Percentiles rank a stretch among this genome's conserved stretches.
Conservation (phyloP, 1,284 basidiomycete genomes). For the Sporisorium graminicola region DNA sequence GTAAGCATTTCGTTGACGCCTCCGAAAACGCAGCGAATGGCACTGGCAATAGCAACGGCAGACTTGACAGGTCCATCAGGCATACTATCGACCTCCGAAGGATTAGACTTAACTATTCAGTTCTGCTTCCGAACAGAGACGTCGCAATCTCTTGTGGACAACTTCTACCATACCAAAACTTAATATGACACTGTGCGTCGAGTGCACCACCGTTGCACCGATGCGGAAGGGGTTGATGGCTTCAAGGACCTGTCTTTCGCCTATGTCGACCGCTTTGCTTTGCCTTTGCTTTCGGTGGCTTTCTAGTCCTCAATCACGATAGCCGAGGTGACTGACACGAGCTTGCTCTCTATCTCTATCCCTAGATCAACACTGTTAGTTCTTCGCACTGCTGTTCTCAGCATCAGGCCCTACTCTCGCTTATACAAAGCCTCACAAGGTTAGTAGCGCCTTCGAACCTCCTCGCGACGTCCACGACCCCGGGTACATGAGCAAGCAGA, state of each 20-base stretch:
- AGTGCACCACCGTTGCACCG: neutral
- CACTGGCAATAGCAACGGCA: slow-evolving; percentile 4
- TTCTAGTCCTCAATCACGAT: neutral
- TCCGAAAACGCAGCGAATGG: neutral
- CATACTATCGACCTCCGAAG: slow-evolving; percentile 14
- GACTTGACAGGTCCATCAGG: neutral
- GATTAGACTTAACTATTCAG: slow-evolving; percentile 51
- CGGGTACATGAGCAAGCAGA: slow-evolving; percentile 1
- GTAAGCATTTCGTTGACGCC: slow-evolving; percentile 17
- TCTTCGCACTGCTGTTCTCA: neutral
- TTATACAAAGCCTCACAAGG: neutral
- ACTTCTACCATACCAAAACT: slow-evolving; percentile 53
- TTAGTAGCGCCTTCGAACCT: slow-evolving; percentile 17
- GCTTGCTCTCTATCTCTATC: neutral
- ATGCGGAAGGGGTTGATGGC: slow-evolving; percentile 11
- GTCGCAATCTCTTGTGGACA: slow-evolving; percentile 61
- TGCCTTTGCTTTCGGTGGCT: neutral
- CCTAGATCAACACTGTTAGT: neutral
- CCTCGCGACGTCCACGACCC: neutral
- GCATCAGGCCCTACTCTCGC: neutral
- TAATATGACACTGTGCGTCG: slow-evolving; percentile 32
- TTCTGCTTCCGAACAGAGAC: slow-evolving; percentile 61
- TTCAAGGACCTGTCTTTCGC: slow-evolving; percentile 9
- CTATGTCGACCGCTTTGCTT: neutral
- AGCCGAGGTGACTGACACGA: slow-evolving; percentile 14